Evolutionary conservation across 169 alveolate species (phyloP), one percentile per base, ranked within the genome.

Genomic region (Eimeria tenella): DNA sequence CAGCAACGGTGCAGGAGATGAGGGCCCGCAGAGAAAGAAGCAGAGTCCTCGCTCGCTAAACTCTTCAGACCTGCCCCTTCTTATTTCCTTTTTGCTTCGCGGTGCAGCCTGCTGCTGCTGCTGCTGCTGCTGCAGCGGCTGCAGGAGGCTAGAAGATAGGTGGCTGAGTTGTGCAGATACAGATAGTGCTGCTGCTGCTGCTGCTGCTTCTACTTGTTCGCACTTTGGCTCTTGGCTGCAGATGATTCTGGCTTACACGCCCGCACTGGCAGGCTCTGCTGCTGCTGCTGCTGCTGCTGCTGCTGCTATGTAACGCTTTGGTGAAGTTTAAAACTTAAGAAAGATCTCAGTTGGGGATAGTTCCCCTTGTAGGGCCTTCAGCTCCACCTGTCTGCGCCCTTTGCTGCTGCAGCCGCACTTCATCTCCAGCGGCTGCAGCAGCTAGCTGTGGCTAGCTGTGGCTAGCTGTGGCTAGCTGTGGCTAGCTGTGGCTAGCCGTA

Each of bases 171-270:
- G 53, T 11, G 49, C 56, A 10, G 55, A 10, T 21, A 1, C 55
- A n/a, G 2, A 6, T 15, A 25, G 9, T 75, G 86, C 63, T 75
- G 63, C 63, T 75, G n/a, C 53, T 71, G 82, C 82, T 71, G 42
- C 42, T 75, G 86, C 11, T 75, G 86, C 86, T 75, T 58, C 86
- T 75, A 23, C n/a, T 62, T 9, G n/a, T n/a, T n/a, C n/a, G n/a
- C n/a, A n/a, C n/a, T n/a, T n/a, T n/a, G n/a, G n/a, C n/a, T n/a
- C n/a, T n/a, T n/a, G n/a, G n/a, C n/a, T n/a, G n/a, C n/a, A n/a
- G n/a, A n/a, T n/a, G n/a, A n/a, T n/a, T n/a, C n/a, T n/a, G n/a
- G n/a, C n/a, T n/a, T n/a, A n/a, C n/a, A n/a, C n/a, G n/a, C n/a
- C n/a, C n/a, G n/a, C 65, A 58, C 65, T 13, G 13, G 65, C 65